Evolutionary conservation across 2,329 filamentous ascomycete species (phyloP).

Genomic region (Talaromyces pinophilus): DNA sequence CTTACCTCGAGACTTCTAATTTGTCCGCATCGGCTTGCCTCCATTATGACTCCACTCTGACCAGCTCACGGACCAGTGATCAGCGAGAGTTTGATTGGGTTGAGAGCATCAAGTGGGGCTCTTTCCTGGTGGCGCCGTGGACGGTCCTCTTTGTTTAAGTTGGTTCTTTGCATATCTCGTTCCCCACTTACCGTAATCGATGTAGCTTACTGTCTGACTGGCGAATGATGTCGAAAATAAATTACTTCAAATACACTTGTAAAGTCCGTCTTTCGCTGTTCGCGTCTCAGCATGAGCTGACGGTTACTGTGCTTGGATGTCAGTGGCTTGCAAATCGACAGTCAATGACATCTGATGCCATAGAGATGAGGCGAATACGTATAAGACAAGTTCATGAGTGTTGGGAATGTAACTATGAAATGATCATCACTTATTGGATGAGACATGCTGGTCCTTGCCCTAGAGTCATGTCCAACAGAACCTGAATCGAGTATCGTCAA

Average conservation of each 20-base stretch:
- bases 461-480: not conserved
- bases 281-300: not conserved
- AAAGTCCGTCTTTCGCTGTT: not conserved
- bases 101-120: not conserved
- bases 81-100: slow-evolving; percentile 3
- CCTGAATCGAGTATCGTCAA: not conserved
- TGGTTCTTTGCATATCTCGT: not conserved
- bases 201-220: rapidly evolving
- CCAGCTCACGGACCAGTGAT: slow-evolving; percentile 17
- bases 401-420: not conserved
- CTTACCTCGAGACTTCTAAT: not conserved
- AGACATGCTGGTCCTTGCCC: not conserved
- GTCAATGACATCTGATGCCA: slow-evolving; percentile 5
- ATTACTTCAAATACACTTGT: not conserved
- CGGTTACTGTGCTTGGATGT: not conserved
- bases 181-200: not conserved
- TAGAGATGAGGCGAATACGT: not conserved
- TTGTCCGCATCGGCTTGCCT: slow-evolving; percentile 10
- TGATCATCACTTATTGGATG: not conserved
- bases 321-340: not conserved
- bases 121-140: slow-evolving; percentile 6
- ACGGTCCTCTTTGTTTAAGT: slow-evolving; percentile 9
- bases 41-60: not conserved
- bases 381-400: not conserved
- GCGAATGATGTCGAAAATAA: not conserved